A percentile compares a stretch with the other conserved stretches of the same genome.
phyloP scores from a whole-genome alignment of 1,284 basidiomycete genomes.

The Puccinia brachypodii region DNA sequence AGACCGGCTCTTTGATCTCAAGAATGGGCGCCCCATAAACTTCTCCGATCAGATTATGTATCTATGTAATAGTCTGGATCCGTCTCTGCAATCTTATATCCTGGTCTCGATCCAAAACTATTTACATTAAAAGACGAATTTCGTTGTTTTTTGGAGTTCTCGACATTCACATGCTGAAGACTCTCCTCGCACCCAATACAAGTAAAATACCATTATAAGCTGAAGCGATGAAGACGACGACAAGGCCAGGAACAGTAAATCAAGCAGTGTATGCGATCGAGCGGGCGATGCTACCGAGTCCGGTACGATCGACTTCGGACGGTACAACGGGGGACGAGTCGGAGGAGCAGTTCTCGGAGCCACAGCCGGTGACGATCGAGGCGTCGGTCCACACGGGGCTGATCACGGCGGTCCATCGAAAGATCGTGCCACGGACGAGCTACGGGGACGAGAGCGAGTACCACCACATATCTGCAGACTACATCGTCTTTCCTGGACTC shows the following conservation, averaged over 20 bases:
- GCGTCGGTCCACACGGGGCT: constrained; percentile 67
- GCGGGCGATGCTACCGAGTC: constrained; percentile 20
- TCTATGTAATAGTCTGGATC: too few species aligned
- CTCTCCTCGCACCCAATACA: too few species aligned
- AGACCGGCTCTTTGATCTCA: too few species aligned
- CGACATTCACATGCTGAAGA: too few species aligned
- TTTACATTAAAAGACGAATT: too few species aligned
- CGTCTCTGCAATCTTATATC: too few species aligned
- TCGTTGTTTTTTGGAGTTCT: too few species aligned
- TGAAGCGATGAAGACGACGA: background rate
- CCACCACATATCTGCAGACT: background rate
- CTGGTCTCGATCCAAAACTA: too few species aligned
- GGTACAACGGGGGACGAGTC: background rate
- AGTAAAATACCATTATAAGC: too few species aligned
- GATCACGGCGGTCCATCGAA: constrained; percentile 63
- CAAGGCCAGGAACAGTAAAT: background rate
- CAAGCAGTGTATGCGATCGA: constrained; percentile 25
- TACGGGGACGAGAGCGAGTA: constrained; percentile 34
- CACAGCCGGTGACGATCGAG: constrained; percentile 70
- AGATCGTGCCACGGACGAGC: constrained; percentile 38
- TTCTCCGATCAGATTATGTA: too few species aligned
- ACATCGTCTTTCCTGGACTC: constrained; percentile 42
- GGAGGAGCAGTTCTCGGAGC: constrained; percentile 51
- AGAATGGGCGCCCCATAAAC: too few species aligned
- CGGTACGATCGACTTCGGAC: background rate